These are phyloP conservation scores for Metroxylon sagu DNA, from an alignment of 176 grass and related monocot species.

Conservation along the genomic window DNA sequence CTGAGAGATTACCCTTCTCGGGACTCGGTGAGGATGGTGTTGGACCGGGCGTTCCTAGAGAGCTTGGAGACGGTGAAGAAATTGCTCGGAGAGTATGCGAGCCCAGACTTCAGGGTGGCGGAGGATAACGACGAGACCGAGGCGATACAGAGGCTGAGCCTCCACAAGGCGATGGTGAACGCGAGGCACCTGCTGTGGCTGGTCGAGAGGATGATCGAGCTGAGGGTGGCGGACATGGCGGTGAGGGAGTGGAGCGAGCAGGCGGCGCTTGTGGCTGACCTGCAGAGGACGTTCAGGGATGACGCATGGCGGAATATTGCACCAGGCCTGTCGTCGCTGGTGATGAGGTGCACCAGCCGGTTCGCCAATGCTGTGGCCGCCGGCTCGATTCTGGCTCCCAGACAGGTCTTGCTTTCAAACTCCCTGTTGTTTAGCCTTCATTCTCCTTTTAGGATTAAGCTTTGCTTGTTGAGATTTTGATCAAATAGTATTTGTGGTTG, in stretches of 20 bases:
- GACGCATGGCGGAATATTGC: constrained; percentile 87
- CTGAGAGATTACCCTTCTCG: constrained; percentile 21
- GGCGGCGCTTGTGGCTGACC: constrained; percentile 25
- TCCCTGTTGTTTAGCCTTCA: too few relatives aligned
- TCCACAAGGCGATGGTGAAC: constrained; percentile 57
- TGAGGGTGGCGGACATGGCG: constrained; percentile 44
- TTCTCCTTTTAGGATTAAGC: background rate
- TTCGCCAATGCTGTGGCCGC: constrained; percentile 44
- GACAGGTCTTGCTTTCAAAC: constrained; percentile 32
- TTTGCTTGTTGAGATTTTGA: too few relatives aligned
- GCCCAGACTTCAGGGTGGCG: constrained; percentile 33
- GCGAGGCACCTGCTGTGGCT: constrained; percentile 73
- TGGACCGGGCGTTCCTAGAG: too few relatives aligned
- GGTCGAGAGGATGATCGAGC: constrained; percentile 87
- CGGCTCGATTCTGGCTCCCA: constrained; percentile 56
- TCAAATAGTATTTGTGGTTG: too few relatives aligned
- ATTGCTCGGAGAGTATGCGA: too few relatives aligned
- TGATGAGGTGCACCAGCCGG: constrained; percentile 55
- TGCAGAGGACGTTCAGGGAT: constrained; percentile 63
- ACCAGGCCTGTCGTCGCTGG: constrained; percentile 61
- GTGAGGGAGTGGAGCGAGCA: constrained; percentile 75
- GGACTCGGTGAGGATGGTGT: too few relatives aligned
- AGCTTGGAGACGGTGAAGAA: too few relatives aligned
- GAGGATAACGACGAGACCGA: constrained; percentile 70
- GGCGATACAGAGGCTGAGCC: constrained; percentile 67